Evolutionary conservation across 2,329 filamentous ascomycete genomes (phyloP).

Genomic region (Didymella sp.): DNA sequence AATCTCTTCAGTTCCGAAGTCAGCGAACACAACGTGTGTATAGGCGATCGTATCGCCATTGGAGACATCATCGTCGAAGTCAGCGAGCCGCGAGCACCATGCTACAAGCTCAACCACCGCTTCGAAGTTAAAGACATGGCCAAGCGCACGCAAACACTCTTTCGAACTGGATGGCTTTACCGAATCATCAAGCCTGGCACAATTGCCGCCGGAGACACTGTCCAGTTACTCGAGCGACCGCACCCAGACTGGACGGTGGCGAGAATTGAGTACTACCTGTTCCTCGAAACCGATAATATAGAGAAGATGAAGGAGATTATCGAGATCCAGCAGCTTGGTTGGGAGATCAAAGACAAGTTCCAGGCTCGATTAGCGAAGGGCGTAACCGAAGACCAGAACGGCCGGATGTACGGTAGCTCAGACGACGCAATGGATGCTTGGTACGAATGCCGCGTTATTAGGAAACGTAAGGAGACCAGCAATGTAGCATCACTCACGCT

Average conservation of each 20-base stretch:
- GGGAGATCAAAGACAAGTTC: constrained; percentile 62
- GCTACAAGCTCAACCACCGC: constrained; percentile 73
- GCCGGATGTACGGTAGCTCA: constrained; percentile 38
- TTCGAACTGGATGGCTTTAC: constrained; percentile 72
- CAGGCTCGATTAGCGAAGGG: constrained; percentile 60
- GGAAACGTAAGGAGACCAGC: constrained; percentile 60
- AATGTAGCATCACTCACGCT: constrained; percentile 62
- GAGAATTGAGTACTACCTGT: constrained; percentile 67
- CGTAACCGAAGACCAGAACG: constrained; percentile 39
- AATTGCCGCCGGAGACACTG: constrained; percentile 63
- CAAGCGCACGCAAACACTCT: constrained; percentile 61
- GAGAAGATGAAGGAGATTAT: constrained; percentile 54
- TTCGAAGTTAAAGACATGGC: constrained; percentile 70
- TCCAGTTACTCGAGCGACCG: constrained; percentile 62
- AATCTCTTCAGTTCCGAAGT: constrained; percentile 66
- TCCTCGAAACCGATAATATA: constrained; percentile 60
- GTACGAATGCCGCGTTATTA: constrained; percentile 53
- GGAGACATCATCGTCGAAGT: constrained; percentile 62
- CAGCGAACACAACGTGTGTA: constrained; percentile 70
- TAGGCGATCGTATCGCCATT: constrained; percentile 66
- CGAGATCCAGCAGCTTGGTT: constrained; percentile 56
- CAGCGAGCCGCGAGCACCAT: constrained; percentile 67
- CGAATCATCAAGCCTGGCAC: constrained; percentile 64
- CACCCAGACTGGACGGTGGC: constrained; percentile 69
- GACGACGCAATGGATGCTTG: constrained; percentile 43